Percentiles rank a stretch among this genome's conserved stretches.
Evolutionary conservation across 2,329 filamentous ascomycete species (phyloP).

Genomic region (Botryosphaeria dothidea): DNA sequence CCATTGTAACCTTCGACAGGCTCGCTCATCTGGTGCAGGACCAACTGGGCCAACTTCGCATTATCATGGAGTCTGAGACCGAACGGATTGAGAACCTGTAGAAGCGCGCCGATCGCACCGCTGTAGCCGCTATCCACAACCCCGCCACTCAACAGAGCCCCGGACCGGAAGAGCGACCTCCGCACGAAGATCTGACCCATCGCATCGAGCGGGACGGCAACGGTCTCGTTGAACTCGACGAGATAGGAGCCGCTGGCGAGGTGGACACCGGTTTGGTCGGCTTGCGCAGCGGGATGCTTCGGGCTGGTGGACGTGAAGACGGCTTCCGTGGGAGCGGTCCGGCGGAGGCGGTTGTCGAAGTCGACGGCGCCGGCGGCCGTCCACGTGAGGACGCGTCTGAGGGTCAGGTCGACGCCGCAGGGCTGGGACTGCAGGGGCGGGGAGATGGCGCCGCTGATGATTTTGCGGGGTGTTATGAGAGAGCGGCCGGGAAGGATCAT

Average conservation of each 20-base stretch:
- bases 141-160: slow-evolving; percentile 39
- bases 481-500: slow-evolving; percentile 23
- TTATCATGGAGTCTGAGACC: slow-evolving; percentile 37
- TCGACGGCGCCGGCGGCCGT: slow-evolving; percentile 24
- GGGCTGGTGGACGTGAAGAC: background rate
- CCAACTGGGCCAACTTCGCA: slow-evolving; percentile 44
- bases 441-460: slow-evolving; percentile 18
- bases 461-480: slow-evolving; percentile 10
- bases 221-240: slow-evolving; percentile 44
- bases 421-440: slow-evolving; percentile 21
- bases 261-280: background rate
- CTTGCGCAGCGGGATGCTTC: too few relatives aligned
- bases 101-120: slow-evolving; percentile 41
- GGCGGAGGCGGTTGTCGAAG: slow-evolving; percentile 23
- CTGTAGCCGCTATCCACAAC: slow-evolving; percentile 47
- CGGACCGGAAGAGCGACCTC: slow-evolving; percentile 44
- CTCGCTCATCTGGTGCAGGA: slow-evolving; percentile 41
- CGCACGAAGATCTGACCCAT: slow-evolving; percentile 44
- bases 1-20: slow-evolving; percentile 41
- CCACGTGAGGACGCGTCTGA: slow-evolving; percentile 25
- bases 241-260: slow-evolving; percentile 35
- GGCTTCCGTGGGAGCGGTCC: background rate
- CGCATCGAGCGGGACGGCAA: slow-evolving; percentile 39
- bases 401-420: slow-evolving; percentile 29
- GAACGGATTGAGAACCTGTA: slow-evolving; percentile 39